Evolutionary conservation across 371 early-diverging fungal genomes (phyloP), one percentile per base, ranked within the genome.

Genomic region (Conidiobolus incongruus): DNA sequence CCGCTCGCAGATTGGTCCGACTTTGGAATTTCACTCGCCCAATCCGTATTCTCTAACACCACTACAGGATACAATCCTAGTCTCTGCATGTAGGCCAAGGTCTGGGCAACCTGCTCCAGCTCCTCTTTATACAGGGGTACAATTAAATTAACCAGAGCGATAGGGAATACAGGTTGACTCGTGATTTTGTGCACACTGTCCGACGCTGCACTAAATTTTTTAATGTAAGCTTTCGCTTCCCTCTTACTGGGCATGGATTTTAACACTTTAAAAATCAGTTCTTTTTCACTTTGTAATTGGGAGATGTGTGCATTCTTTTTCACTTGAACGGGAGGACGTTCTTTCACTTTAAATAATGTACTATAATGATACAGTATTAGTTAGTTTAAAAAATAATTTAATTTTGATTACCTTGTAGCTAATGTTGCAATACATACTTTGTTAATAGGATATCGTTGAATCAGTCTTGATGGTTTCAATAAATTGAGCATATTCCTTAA

Each of bases 61-160:
- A 77, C 70, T 22, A 88, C 60, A 0, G 82, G 76, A 32, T 67
- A 60, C n/a, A 81, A 45, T 0, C 81, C 81, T 10, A 84, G 55
- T 42, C 66, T 61, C 48, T 74, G 74, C 10, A 80, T 59, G 35
- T 72, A 75, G 21, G 72, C 65, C 21, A 82, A 58, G 0, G 78
- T 77, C 10, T 55, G 58, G 16, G 69, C 69, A 4, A 77, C 60
- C 2, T 51, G 40, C 2, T 53, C 47, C 50, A 75, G 65, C n/a
- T 62, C 65, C 4, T 28, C 49, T 33, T 64, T 54, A 13, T 65
- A 51, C 41, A 74, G 62, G 1, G 68, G 66, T 0, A 66, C 66
- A 42, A 68, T 67, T 0, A 77, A 49, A 33, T 68, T 66, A 30
- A 78, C 60, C 1, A 72, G 34, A 1, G 66, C 66, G 2, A 72